A percentile compares a stretch with the other conserved stretches of the same genome.
Conservation (phyloP, 495 filamentous ascomycete species). For the Hyaloscypha hepaticicola region DNA sequence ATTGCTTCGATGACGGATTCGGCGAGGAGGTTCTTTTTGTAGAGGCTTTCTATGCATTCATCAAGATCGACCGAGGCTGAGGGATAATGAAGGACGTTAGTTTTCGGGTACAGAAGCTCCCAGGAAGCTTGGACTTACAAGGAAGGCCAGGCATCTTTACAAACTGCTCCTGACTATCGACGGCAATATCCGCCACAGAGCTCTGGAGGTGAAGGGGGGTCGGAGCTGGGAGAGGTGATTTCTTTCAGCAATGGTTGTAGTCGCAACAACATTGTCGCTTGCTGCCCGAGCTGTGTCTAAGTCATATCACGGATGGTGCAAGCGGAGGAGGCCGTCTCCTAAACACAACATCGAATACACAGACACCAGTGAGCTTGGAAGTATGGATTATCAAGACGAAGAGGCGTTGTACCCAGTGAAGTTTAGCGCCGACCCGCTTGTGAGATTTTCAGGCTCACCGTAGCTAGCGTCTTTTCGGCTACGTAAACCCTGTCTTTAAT, state of each 20-base stretch:
- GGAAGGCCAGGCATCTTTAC: constrained; percentile 87
- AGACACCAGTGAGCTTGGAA: not conserved
- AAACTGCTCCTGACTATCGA: constrained; percentile 15
- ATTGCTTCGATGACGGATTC: constrained; percentile 99
- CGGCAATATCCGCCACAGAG: constrained; percentile 1
- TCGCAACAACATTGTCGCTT: constrained; percentile 33
- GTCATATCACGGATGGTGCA: constrained; percentile 18
- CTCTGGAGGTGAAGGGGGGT: constrained; percentile 20
- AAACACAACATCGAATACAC: constrained; percentile 1
- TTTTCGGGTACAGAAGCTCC: not conserved
- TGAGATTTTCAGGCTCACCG: not conserved
- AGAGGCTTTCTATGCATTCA: constrained; percentile 93
- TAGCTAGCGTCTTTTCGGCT: not conserved
- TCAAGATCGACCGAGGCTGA: constrained; percentile 95
- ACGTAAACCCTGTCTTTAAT: not conserved
- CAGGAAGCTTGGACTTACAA: constrained; percentile 50
- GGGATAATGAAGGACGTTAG: constrained; percentile 10
- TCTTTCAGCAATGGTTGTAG: constrained; percentile 19
- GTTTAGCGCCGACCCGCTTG: not conserved
- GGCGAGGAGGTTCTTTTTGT: constrained; percentile 92
- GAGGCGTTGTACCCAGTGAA: not conserved
- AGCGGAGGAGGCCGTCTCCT: not conserved
- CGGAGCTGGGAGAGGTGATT: constrained; percentile 21
- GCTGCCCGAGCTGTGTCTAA: constrained; percentile 9
- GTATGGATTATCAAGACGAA: not conserved